Evolutionary conservation across 2,329 filamentous ascomycete genomes (phyloP).

Genomic region (Aspergillus glaucus): DNA sequence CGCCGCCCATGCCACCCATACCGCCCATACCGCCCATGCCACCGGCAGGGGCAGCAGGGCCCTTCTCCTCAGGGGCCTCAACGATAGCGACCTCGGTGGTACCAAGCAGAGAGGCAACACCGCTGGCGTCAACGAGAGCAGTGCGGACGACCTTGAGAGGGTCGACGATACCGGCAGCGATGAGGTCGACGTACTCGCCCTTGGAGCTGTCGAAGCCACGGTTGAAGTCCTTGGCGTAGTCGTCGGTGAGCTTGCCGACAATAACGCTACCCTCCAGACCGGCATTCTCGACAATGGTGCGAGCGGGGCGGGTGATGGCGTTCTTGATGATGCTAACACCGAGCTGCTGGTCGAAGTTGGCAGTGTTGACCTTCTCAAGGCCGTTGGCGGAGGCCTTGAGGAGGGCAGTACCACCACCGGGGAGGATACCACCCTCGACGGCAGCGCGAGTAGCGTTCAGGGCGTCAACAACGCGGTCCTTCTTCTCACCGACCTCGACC

Average conservation of each 20-base stretch:
- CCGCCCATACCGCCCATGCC: conserved; percentile 52
- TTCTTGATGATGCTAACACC: conserved; percentile 97
- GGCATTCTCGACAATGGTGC: conserved; percentile 96
- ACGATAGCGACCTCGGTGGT: conserved; percentile 98
- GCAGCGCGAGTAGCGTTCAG: conserved; percentile 96
- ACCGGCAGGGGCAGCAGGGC: conserved; percentile 44
- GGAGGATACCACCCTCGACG: conserved; percentile 98
- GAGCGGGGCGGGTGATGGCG: conserved; percentile 90
- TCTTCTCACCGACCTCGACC: conserved; percentile 99
- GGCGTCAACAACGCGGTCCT: conserved; percentile 98
- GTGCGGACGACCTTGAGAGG: conserved; percentile 99
- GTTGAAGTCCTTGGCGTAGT: conserved; percentile 90
- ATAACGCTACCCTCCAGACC: conserved; percentile 92
- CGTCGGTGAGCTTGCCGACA: conserved; percentile 95
- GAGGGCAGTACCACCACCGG: conserved; percentile 94
- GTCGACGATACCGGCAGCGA: conserved; percentile 90
- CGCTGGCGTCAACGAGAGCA: conserved; percentile 86
- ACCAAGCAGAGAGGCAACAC: conserved; percentile 92
- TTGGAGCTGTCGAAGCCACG: conserved; percentile 94
- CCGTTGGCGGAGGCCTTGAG: conserved; percentile 95
- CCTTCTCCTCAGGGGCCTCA: conserved; percentile 92
- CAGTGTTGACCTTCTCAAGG: conserved; percentile 71
- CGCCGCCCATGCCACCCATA: conserved; percentile 54
- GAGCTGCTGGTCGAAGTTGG: conserved; percentile 99
- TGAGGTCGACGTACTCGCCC: conserved; percentile 99